phyloP scores from a whole-genome alignment of 73 alveolate species.

The Diophrys sp. region DNA sequence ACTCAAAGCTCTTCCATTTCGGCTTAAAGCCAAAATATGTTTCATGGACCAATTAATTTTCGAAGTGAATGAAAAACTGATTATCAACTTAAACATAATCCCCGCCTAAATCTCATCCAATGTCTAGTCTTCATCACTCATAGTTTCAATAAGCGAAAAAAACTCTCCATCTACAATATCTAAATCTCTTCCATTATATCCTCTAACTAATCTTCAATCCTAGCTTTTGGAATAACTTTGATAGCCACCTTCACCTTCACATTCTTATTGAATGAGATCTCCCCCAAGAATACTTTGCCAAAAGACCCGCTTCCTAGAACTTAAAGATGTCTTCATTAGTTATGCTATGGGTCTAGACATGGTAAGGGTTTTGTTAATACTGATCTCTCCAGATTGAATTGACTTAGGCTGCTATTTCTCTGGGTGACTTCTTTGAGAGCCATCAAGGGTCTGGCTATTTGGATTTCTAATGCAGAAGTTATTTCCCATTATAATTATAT shows the following conservation, averaged over 20 bases:
- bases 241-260: conserved; percentile 52
- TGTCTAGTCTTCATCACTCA: conserved; percentile 28
- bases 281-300: conserved; percentile 54
- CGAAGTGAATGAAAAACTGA: no score
- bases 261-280: conserved; percentile 1
- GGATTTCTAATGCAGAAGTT: no score
- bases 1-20: no score
- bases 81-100: conserved; percentile 14
- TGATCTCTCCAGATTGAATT: no score
- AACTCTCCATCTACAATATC: conserved; percentile 76
- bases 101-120: conserved; percentile 39
- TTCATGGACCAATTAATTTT: no score
- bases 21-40: no score
- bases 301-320: conserved; percentile 52
- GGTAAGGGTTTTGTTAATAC: no score
- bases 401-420: no score
- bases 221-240: conserved; percentile 44
- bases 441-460: no score
- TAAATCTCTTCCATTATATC: conserved; percentile 80
- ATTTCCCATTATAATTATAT: no score
- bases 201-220: conserved; percentile 57
- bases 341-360: not conserved
- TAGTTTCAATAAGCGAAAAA: conserved; percentile 36
- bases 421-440: no score
- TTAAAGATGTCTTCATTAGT: conserved; percentile 23